Evolutionary conservation across 2,329 filamentous ascomycete genomes (phyloP), one percentile per base, ranked within the genome.

Genomic region (Trichoderma pleuroti): DNA sequence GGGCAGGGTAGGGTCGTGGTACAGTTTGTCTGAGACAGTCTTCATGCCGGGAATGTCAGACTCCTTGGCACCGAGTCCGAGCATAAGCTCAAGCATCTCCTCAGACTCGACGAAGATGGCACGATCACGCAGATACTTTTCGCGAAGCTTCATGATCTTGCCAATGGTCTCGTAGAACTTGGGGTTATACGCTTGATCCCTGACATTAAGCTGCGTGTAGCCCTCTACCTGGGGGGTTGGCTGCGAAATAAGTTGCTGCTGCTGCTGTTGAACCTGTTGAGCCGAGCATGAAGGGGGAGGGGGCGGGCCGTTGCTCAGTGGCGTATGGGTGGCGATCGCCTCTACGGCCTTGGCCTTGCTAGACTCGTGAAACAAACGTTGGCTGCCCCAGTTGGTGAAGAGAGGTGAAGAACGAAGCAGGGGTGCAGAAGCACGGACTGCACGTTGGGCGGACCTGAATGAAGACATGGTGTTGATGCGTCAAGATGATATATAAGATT

Each of bases 1-100:
- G 30, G 74, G 73, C 4, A 79, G 72, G 5, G 77, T 79, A 9
- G 77, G 77, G 70, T 79, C 77, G 26, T 67, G 59, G 54, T 74
- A 70, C 36, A 78, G 71, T 42, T 66, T 63, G 66, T 78, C 71
- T 68, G 75, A 76, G 46, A 77, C 74, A 4, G 32, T 16, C 59
- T 72, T 63, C 52, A 78, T 61, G 26, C 56, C 52, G 8, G 72
- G 68, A 28, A 78, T 70, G 67, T 78, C 76, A 46, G 76, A 75
- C 4, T 75, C 71, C n/a, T 60, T 67, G 28, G 76, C 77, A 3
- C 77, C 77, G 14, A 78, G 75, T 11, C 72, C 74, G 32, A 73
- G 67, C 54, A 76, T 64, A 18, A 78, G 71, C 21, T 72, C 72
- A 18, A 74, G 46, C 76, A 78, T 76, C 34, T 75, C 73, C 16